Evolutionary conservation across 2,329 filamentous ascomycete genomes (phyloP), one percentile per base, ranked within the genome.

Genomic region (Fusarium nodosum): DNA sequence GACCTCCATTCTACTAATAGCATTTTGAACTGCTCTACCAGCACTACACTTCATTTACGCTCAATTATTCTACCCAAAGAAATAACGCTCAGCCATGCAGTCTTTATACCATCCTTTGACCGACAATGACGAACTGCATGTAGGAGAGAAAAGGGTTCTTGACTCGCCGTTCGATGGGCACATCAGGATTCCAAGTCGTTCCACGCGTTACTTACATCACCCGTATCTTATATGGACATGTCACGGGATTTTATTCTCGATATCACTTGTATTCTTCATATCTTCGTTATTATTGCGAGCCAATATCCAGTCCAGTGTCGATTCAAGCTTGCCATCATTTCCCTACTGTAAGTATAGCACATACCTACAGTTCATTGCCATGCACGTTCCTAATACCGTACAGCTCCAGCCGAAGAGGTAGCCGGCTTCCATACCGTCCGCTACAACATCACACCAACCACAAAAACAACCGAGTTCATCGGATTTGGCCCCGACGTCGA

Each of bases 401-500:
- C 0, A 87, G 84, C 84, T 38, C 83, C 85, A 8, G 83, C 83
- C 42, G 80, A 80, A 3, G 76, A 79, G 26, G 80, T 82, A 0
- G 82, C 87, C 9, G 77, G 82, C 64, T 87, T 87, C 71, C 78
- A 86, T 66, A 82, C 79, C 5, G 77, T 83, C 11, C 82, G 84
- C 45, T 87, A 84, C 70, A 84, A 86, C 54, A 72, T 84, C 12
- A 82, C 81, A 16, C 81, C 82, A 0, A 76, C 82, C n/a, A 79
- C 82, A 46, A 79, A 83, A 47, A 70, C 62, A 18, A 82, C 84
- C 0, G 80, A 81, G 4, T 89, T 85, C 69, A 83, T 88, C 39
- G 87, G 87, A 11, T 84, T 81, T 39, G 86, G 87, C 0, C 81
- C 83, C 3, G 82, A 86, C 15, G 87, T 89, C 4, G 87, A 89